Evolutionary conservation across 1,284 basidiomycete genomes (phyloP), one percentile per base, ranked within the genome.

Genomic region (Ganoderma sp.): DNA sequence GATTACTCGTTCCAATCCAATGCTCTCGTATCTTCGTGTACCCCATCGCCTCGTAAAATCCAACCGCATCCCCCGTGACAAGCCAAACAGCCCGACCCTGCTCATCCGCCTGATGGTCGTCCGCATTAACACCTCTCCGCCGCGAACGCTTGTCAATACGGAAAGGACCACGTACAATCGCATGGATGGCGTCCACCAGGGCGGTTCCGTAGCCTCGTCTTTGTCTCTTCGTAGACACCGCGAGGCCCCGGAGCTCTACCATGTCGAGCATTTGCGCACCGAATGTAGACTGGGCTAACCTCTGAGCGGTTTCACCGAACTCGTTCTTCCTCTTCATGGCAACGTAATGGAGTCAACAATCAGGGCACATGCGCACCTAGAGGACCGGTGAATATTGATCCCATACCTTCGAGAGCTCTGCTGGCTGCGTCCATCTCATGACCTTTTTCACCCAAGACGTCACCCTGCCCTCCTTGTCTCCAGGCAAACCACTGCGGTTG

Each of bases 171-270:
- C 61, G 7, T 28, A 67, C 66, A 45, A 63, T 63, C 7, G 42
- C 28, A 25, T 67, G 32, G 10, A 67, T 22, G 0, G n/a, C 34
- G 4, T 52, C 19, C 37, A 68, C 63, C 41, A 68, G 59, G 12
- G 63, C 63, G 41, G 58, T 50, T 19, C 57, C 67, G n/a, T 64
- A 68, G 15, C 63, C 67, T 2, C 59, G 63, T 10, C 67, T 52
- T 41, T 68, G 67, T 56, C 43, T 62, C 22, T 32, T 59, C 7
- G 63, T 63, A 2, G 50, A 34, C 25, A 63, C 64, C 2, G 63
- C 63, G 6, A 68, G 67, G 7, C 28, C 32, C 2, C 10, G 19
- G 19, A 68, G 32, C 39, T 68, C 59, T 10, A 68, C 19, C 67
- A 68, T 65, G n/a, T 68, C 59, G 17, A 41, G 9, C 34, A 54